Conservation (phyloP, 768 basidiomycete species). For the Pleurotus giganteus region DNA sequence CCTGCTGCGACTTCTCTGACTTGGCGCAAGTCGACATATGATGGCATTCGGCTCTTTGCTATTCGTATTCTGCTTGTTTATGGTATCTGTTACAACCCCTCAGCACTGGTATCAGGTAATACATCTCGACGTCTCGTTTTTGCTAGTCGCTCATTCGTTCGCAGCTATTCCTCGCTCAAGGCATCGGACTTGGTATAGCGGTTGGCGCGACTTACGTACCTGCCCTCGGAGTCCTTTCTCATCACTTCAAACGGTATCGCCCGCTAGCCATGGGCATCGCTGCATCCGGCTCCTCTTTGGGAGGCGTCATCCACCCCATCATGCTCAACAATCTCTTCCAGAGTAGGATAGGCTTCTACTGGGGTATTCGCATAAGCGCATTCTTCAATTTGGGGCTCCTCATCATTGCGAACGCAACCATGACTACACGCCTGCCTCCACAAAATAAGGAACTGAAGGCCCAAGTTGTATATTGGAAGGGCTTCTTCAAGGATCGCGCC, state of each 20-base stretch:
- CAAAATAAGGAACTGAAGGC: constrained; percentile 28
- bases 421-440: constrained; percentile 38
- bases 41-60: constrained; percentile 26
- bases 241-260: constrained; percentile 40
- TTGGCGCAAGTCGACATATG: constrained; percentile 21
- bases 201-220: constrained; percentile 53
- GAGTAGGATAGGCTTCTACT: constrained; percentile 27
- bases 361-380: constrained; percentile 38
- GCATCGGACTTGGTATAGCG: constrained; percentile 47
- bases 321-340: constrained; percentile 38
- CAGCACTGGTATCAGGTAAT: constrained; percentile 29
- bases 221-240: constrained; percentile 40
- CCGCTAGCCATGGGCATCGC: constrained; percentile 41
- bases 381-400: constrained; percentile 30
- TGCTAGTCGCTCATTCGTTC: not conserved
- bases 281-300: constrained; percentile 36
- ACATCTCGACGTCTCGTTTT: not conserved
- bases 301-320: constrained; percentile 43
- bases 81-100: constrained; percentile 26
- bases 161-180: constrained; percentile 47
- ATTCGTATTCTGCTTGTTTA: constrained; percentile 31
- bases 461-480: constrained; percentile 23
- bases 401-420: constrained; percentile 27
- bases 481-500: constrained; percentile 39
- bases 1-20: not conserved